These are phyloP conservation scores for Xerocomellus dryophilus DNA, from an alignment of 768 basidiomycete genomes.

Conservation along the genomic window DNA sequence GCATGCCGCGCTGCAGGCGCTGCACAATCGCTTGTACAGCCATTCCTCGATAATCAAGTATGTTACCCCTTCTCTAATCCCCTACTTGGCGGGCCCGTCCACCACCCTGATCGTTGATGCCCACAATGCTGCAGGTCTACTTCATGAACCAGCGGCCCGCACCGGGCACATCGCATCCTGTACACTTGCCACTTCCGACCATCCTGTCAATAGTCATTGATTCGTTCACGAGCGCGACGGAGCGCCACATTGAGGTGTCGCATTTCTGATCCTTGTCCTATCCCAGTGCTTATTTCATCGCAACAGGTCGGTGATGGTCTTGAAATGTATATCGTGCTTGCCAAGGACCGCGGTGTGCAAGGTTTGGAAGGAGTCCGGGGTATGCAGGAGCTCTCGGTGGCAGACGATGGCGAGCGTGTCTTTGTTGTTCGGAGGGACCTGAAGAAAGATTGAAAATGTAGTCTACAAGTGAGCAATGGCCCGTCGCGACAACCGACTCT, in stretches of 20 bases:
- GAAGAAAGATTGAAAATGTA: slow-evolving; percentile 66
- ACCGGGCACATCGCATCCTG: slow-evolving; percentile 47
- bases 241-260: slow-evolving; percentile 93
- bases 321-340: slow-evolving; percentile 85
- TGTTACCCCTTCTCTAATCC: too few relatives aligned
- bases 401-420: slow-evolving; percentile 61
- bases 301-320: slow-evolving; percentile 73
- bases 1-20: slow-evolving; percentile 64
- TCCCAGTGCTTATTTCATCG: slow-evolving; percentile 3
- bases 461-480: too few relatives aligned
- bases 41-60: slow-evolving; percentile 96
- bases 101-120: slow-evolving; percentile 30
- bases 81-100: too few relatives aligned
- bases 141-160: slow-evolving; percentile 91
- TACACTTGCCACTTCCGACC: too few relatives aligned
- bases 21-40: slow-evolving; percentile 76
- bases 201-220: too few relatives aligned
- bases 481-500: too few relatives aligned
- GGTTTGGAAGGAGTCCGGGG: slow-evolving; percentile 46
- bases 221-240: slow-evolving; percentile 83
- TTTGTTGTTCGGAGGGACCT: slow-evolving; percentile 75
- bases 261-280: slow-evolving; percentile 1
- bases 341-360: slow-evolving; percentile 60
- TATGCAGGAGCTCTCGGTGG: slow-evolving; percentile 60
- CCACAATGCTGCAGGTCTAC: slow-evolving; percentile 66